phyloP scores from a whole-genome alignment of 331 rosid genomes.

The Quercus lobata region DNA sequence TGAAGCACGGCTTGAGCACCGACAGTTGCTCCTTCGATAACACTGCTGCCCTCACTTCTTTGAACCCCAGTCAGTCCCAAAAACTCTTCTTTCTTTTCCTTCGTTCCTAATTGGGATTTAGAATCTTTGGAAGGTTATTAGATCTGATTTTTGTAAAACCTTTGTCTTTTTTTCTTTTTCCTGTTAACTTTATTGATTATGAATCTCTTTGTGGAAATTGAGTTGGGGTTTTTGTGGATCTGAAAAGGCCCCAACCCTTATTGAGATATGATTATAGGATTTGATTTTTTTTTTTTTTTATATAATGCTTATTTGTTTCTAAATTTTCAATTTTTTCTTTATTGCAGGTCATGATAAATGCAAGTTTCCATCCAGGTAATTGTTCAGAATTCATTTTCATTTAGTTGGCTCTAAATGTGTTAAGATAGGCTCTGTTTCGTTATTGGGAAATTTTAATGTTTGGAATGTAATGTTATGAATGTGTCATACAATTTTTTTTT shows the following conservation, averaged over 20 bases:
- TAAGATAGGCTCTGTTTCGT: neutral
- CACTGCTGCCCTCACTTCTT: slow-evolving; percentile 70
- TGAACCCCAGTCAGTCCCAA: slow-evolving; percentile 66
- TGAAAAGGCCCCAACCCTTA: neutral
- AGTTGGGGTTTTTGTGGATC: neutral
- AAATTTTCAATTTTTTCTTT: neutral
- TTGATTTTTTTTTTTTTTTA: neutral
- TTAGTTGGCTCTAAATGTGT: neutral
- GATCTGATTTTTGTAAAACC: neutral
- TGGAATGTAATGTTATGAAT: neutral
- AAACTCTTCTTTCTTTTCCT: neutral
- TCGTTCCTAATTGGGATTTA: neutral
- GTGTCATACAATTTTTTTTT: too few relatives aligned
- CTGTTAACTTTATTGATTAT: neutral
- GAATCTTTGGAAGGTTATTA: neutral
- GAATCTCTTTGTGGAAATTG: neutral
- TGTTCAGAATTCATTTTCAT: neutral
- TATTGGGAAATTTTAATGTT: neutral
- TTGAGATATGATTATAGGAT: neutral
- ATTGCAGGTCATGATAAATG: slow-evolving; percentile 73
- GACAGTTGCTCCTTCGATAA: slow-evolving; percentile 70
- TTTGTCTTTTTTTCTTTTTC: neutral
- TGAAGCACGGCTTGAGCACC: slow-evolving; percentile 65
- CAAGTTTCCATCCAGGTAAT: slow-evolving; percentile 81
- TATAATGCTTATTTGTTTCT: neutral